These are phyloP conservation scores for Saksenaea oblongispora DNA, from an alignment of 371 early-diverging fungal genomes.

Conservation along the genomic window DNA sequence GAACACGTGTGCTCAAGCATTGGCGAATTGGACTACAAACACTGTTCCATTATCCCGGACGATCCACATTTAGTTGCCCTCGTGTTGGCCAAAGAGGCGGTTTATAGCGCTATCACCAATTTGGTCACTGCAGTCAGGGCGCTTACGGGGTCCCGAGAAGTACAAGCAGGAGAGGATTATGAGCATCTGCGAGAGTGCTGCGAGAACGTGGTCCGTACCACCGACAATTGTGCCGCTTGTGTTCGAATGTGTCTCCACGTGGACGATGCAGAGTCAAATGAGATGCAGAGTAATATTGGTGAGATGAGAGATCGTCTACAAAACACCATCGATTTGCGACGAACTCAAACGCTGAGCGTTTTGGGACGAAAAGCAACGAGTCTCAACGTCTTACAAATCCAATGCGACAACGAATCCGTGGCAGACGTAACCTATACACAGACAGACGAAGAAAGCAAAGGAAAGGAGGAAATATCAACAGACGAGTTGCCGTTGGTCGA, in stretches of 20 bases:
- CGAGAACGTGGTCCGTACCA: slow-evolving; percentile 35
- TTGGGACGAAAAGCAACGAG: slow-evolving; percentile 41
- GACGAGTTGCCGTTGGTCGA: background rate
- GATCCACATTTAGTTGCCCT: slow-evolving; percentile 44
- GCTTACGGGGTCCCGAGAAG: slow-evolving; percentile 25
- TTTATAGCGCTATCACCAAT: slow-evolving; percentile 50
- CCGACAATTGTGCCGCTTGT: slow-evolving; percentile 35
- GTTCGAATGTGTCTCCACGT: slow-evolving; percentile 29
- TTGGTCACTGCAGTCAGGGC: slow-evolving; percentile 48
- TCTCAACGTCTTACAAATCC: slow-evolving; percentile 36
- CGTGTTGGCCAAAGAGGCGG: slow-evolving; percentile 47
- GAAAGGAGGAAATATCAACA: background rate
- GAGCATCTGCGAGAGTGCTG: slow-evolving; percentile 33
- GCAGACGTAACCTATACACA: background rate
- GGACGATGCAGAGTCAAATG: slow-evolving; percentile 1
- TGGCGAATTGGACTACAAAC: slow-evolving; percentile 37
- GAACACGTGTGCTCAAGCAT: slow-evolving; percentile 46
- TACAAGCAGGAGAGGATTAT: slow-evolving; percentile 15
- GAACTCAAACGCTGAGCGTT: slow-evolving; percentile 36
- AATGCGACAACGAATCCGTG: slow-evolving; percentile 14
- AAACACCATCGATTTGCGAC: slow-evolving; percentile 20
- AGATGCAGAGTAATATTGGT: slow-evolving; percentile 11
- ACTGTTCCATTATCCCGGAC: slow-evolving; percentile 34
- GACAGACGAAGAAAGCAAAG: background rate
- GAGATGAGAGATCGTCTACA: slow-evolving; percentile 23